Conservation (phyloP, 225 moss, liverwort and hornwort genomes). For the Physcomitrellopsis africana region DNA sequence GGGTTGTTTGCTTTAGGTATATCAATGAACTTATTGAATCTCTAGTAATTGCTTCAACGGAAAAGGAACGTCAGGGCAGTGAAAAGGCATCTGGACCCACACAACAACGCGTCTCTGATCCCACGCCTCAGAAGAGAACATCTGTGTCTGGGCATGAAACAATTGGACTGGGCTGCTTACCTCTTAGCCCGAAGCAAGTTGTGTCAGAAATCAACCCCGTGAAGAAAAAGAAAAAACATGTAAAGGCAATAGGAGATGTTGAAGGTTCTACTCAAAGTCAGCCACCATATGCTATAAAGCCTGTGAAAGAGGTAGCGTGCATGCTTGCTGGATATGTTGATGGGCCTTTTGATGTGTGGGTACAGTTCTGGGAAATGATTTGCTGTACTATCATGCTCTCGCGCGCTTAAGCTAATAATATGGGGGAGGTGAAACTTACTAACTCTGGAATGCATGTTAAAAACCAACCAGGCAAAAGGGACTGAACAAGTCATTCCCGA, state of each 20-base stretch:
- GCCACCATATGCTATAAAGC: constrained; percentile 30
- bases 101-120: constrained; percentile 40
- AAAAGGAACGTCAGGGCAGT: constrained; percentile 42
- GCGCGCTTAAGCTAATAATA: not conserved
- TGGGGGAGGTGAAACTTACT: constrained; percentile 12
- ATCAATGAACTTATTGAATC: constrained; percentile 84
- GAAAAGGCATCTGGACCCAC: constrained; percentile 41
- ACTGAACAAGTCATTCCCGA: constrained; percentile 33
- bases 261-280: constrained; percentile 30
- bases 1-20: constrained; percentile 48
- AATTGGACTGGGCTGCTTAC: constrained; percentile 19
- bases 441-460: constrained; percentile 25
- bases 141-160: constrained; percentile 40
- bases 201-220: constrained; percentile 19
- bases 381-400: constrained; percentile 11
- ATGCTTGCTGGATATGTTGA: constrained; percentile 18
- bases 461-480: constrained; percentile 30
- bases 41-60: constrained; percentile 45
- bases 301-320: constrained; percentile 43
- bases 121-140: constrained; percentile 36
- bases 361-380: constrained; percentile 12
- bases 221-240: constrained; percentile 26
- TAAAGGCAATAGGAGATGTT: constrained; percentile 26
- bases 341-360: not conserved
- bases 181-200: constrained; percentile 24